Evolutionary conservation across 345 rosid species (phyloP).

Genomic region (Cochlearia excelsa): DNA sequence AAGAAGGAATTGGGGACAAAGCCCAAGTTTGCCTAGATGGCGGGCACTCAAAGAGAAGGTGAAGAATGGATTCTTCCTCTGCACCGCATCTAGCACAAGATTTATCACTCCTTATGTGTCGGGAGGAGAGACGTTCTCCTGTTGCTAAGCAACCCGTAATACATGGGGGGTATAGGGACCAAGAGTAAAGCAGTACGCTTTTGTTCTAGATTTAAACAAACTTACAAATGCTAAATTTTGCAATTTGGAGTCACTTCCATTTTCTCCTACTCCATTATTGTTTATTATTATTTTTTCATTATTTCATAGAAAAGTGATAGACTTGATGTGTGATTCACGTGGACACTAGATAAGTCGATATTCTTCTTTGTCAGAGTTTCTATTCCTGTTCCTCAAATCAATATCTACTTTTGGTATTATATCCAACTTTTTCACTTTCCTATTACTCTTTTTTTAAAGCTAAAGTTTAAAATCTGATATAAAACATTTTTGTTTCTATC

Average conservation of each 20-base stretch:
- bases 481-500: no score
- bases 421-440: slow-evolving; percentile 26
- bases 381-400: slow-evolving; percentile 24
- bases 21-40: no score
- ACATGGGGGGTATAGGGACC: slow-evolving; percentile 31
- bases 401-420: slow-evolving; percentile 26
- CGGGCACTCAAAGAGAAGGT: no score
- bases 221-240: slow-evolving; percentile 37
- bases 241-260: slow-evolving; percentile 30
- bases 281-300: slow-evolving; percentile 1
- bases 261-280: slow-evolving; percentile 28
- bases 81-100: no score
- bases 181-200: slow-evolving; percentile 18
- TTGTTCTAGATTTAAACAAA: slow-evolving; percentile 24
- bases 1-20: no score
- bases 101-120: no score
- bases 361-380: slow-evolving; percentile 14
- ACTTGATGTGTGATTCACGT: slow-evolving; percentile 30
- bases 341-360: slow-evolving; percentile 18
- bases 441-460: no score
- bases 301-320: no score
- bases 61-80: no score
- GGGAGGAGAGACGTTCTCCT: no score
- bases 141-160: no score
- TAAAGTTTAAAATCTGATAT: no score